Base-by-base conservation (phyloP, 192 early-diverging fungal genomes). In the Entrophospora sp. region DNA sequence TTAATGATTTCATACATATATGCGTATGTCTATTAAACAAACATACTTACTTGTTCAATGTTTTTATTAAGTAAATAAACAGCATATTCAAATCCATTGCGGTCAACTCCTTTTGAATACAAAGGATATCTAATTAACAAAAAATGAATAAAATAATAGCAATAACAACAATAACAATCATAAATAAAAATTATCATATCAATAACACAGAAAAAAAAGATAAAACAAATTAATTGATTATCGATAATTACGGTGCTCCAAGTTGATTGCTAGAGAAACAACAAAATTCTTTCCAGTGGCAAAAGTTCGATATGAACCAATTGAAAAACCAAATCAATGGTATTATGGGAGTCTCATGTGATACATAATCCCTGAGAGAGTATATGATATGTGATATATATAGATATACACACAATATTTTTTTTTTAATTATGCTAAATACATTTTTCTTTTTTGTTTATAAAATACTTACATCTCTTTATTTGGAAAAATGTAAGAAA, bases 21-120 rank as follows among this genome's bases (percentile, higher is more conserved):
- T n/a, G 24, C 34, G 27, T 9, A 42, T n/a, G n/a, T n/a, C n/a
- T n/a, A n/a, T n/a, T n/a, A 14, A 18, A 1, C n/a, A 36, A 42
- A 14, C 25, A 24, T 27, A 22, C 53, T 31, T 66, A 90, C 84
- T 75, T 91, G 90, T 69, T 92, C 91, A 73, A 92, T 82, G 48
- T 92, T 77, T 72, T 92, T 92, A 67, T 91, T 92, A 60, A 92
- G 40, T 31, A 92, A 64, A 71, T 89, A 92, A 3, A 92, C 91
- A 5, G 78, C 89, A 73, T 90, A 92, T 30, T 90, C 89, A 69
- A 90, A 91, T 10, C 87, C 74, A 62, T 79, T 68, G 2, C 77
- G 68, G 25, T 92, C 89, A 3, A 77, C 73, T 0, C 87, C 86
- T 73, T 80, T 83, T 1, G 76, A 56, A 71, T 78, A 90, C 13